These are phyloP conservation scores for Paraglomus brasilianum DNA, from an alignment of 192 early-diverging fungal genomes.

Conservation along the genomic window DNA sequence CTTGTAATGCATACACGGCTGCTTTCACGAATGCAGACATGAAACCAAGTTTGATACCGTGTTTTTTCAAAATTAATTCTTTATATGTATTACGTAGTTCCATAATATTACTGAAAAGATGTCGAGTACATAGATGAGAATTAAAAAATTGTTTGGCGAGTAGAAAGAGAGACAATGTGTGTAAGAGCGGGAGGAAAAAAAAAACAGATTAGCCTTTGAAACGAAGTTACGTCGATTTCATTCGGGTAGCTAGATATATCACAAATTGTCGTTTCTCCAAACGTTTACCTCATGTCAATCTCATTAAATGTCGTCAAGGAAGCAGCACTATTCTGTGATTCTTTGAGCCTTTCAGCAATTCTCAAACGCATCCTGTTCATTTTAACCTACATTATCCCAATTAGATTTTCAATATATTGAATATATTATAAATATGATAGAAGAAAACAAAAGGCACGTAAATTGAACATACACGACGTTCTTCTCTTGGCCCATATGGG, in stretches of 20 bases:
- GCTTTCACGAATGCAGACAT: conserved; percentile 99
- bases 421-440: not conserved
- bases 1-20: conserved; percentile 76
- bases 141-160: not conserved
- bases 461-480: conserved; percentile 32
- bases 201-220: not conserved
- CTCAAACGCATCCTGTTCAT: conserved; percentile 98
- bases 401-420: not conserved
- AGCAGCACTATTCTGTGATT: conserved; percentile 95
- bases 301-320: conserved; percentile 99
- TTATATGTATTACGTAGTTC: conserved; percentile 91
- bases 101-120: conserved; percentile 70
- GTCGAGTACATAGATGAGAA: not conserved
- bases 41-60: conserved; percentile 96
- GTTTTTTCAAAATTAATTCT: conserved; percentile 89
- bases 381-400: conserved; percentile 57
- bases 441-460: not conserved
- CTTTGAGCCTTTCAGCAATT: conserved; percentile 94
- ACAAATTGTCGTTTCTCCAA: not conserved
- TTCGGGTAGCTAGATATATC: not conserved
- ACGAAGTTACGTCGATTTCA: not conserved
- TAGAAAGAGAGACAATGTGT: not conserved
- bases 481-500: conserved; percentile 35
- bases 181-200: not conserved
- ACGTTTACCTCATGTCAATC: conserved; percentile 81